phyloP scores from a whole-genome alignment of 768 basidiomycete genomes.

The Amanita thiersii region DNA sequence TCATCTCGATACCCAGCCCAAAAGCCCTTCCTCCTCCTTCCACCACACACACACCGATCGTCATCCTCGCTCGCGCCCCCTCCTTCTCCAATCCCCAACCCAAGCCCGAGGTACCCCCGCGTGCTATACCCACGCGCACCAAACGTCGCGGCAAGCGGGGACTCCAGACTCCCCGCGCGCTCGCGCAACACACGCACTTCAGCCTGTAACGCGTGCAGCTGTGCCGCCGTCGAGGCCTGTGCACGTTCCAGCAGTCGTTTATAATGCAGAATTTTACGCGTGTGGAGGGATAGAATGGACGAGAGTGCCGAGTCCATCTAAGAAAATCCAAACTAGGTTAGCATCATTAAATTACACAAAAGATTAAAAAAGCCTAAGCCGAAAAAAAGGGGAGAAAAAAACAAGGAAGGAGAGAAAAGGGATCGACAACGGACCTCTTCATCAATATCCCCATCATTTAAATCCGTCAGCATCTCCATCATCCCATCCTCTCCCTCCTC shows the following conservation, averaged over 20 bases:
- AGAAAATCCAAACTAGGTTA: neutral
- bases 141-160: constrained; percentile 10
- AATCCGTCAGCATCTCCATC: constrained; percentile 67
- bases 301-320: constrained; percentile 33
- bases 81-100: neutral
- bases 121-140: neutral
- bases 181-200: constrained; percentile 62
- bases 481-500: constrained; percentile 10
- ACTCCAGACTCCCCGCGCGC: constrained; percentile 18
- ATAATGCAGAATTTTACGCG: constrained; percentile 59
- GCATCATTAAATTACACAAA: constrained; percentile 5
- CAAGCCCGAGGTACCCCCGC: neutral
- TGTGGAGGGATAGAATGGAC: constrained; percentile 32
- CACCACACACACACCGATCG: constrained; percentile 46
- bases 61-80: constrained; percentile 16
- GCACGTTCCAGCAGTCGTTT: constrained; percentile 76
- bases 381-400: neutral
- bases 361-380: constrained; percentile 5
- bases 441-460: constrained; percentile 50
- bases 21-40: constrained; percentile 53
- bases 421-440: constrained; percentile 46
- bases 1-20: constrained; percentile 64
- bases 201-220: constrained; percentile 80
- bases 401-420: neutral
- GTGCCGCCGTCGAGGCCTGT: constrained; percentile 71